Evolutionary conservation across 306 rosid species (phyloP).

Genomic region (Prunus mume): DNA sequence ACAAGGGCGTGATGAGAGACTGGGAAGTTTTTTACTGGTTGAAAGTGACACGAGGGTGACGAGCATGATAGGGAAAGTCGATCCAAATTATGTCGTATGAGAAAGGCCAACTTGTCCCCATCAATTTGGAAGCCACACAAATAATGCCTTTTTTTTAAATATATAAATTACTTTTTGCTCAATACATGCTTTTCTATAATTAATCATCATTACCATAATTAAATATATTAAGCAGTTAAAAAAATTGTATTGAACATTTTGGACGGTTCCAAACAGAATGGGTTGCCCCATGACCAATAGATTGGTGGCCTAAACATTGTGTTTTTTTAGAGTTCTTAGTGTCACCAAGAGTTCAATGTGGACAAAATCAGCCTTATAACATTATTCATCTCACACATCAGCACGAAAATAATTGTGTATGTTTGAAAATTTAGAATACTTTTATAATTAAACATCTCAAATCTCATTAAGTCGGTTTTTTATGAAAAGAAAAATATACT

Average conservation of each 20-base stretch:
- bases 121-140: conserved; percentile 30
- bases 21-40: neutral
- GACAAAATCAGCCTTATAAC: neutral
- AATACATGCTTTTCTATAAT: neutral
- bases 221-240: neutral
- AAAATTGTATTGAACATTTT: neutral
- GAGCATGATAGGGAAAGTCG: conserved; percentile 34
- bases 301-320: conserved; percentile 37
- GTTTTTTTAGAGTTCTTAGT: conserved; percentile 5
- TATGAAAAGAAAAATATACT: too few relatives aligned
- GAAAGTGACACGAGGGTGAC: conserved; percentile 34
- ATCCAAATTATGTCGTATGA: conserved; percentile 31
- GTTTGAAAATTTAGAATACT: too few relatives aligned
- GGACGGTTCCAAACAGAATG: conserved; percentile 49
- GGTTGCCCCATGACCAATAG: conserved; percentile 24
- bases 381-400: too few relatives aligned
- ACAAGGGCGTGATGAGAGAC: neutral
- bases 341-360: neutral
- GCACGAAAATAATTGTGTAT: too few relatives aligned
- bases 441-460: too few relatives aligned
- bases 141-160: neutral
- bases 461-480: too few relatives aligned
- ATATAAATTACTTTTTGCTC: neutral
- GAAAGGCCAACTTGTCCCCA: conserved; percentile 36
- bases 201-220: conserved; percentile 11